Base-by-base conservation (phyloP, 129 eudicot genomes). In the Flaveria robusta region DNA sequence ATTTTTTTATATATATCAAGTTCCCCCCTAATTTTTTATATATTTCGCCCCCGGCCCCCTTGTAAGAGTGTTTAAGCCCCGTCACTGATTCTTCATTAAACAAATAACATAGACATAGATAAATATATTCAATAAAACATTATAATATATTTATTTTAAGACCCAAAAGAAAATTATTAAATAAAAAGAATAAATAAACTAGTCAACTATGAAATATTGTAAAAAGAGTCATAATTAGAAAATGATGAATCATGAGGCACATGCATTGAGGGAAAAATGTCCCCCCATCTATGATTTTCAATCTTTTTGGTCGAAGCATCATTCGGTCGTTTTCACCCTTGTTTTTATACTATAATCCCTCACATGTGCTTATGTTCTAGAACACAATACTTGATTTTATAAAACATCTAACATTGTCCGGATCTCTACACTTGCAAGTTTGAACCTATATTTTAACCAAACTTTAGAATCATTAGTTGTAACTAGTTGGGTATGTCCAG, bases 251-350 rank as follows among this genome's bases (percentile, higher is more conserved):
- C 42, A 43, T 16, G 43, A 66, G 74, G 41, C 83, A 80, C 83
- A 80, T 80, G 79, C 83, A 54, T 65, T n/a, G 63, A 54, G 75
- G 66, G 74, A 66, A 19, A 80, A 72, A 66, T 80, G 79, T 58
- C 60, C n/a, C 23, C 79, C 79, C 58, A 20, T 66, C 60, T 39
- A 41, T 72, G 7, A 39, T 65, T 64, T 66, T 65, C 31, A 51
- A 72, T 79, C 62, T 72, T 52, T 72, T 7, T 68, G 69, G 68
- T 68, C 27, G 31, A 77, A 43, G 69, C 41, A 69, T 64, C 78
- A 54, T 65, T 67, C 52, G 79, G 83, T 72, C 82, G 51, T 67
- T 54, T 65, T 51, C 26, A 11, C 46, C 37, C 14, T 26, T 65
- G 15, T 9, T 11, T 31, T 72, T 65, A n/a, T 74, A 22, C 27